Conservation (phyloP, 2,329 filamentous ascomycete species). For the Aspergillus arachidicola region DNA sequence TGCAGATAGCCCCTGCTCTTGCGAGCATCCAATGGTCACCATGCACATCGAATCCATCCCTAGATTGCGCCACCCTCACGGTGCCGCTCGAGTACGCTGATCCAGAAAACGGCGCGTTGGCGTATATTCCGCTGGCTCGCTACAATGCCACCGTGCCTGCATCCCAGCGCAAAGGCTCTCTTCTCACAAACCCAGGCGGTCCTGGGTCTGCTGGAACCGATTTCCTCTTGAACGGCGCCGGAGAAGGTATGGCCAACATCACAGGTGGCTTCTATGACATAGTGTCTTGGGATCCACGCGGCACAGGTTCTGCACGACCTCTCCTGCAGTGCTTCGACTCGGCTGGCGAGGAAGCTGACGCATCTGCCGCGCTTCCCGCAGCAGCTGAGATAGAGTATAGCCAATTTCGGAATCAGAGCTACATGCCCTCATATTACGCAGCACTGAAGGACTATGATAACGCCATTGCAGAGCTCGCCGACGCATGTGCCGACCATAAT, state of each 20-base stretch:
- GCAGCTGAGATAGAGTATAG: constrained; percentile 10
- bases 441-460: constrained; percentile 1
- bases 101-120: neutral
- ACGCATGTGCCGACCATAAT: neutral
- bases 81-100: constrained; percentile 12
- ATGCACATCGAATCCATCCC: neutral
- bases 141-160: neutral
- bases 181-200: neutral
- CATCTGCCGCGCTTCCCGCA: neutral
- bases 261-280: constrained; percentile 9
- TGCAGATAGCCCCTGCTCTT: neutral
- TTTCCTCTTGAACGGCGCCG: neutral
- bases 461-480: neutral
- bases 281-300: constrained; percentile 11
- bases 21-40: constrained; percentile 8
- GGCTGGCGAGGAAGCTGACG: neutral
- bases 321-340: constrained; percentile 6
- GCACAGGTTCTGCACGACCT: constrained; percentile 1
- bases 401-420: constrained; percentile 7
- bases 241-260: neutral
- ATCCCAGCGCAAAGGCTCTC: neutral
- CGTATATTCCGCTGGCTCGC: neutral
- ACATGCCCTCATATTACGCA: neutral
- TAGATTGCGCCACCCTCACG: constrained; percentile 10
- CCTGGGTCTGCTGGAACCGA: neutral